Percentiles rank a stretch among this genome's conserved stretches.
These are phyloP conservation scores for Globisporangium viniferum DNA, from an alignment of 352 stramenopile species.

Conservation along the genomic window DNA sequence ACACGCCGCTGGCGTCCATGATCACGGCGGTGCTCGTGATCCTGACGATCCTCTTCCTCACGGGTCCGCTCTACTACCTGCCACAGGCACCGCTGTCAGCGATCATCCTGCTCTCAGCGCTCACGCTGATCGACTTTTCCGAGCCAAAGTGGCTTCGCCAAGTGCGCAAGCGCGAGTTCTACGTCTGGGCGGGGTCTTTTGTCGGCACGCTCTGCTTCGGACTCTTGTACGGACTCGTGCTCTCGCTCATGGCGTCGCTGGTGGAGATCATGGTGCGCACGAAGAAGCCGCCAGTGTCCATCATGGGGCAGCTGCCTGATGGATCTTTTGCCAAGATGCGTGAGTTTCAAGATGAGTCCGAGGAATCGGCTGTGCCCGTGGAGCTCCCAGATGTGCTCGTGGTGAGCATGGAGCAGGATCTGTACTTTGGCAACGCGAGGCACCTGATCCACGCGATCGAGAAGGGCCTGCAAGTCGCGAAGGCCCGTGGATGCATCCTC, in stretches of 20 bases:
- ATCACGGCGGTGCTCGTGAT: constrained; percentile 86
- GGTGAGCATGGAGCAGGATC: constrained; percentile 57
- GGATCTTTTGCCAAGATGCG: constrained; percentile 30
- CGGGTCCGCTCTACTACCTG: constrained; percentile 85
- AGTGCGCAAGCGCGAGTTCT: constrained; percentile 57
- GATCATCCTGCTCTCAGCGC: constrained; percentile 89
- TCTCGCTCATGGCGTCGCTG: constrained; percentile 57
- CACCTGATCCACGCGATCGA: constrained; percentile 61
- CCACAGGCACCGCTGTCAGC: constrained; percentile 82
- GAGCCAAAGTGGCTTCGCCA: constrained; percentile 84
- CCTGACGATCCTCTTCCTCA: constrained; percentile 89
- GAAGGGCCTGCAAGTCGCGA: constrained; percentile 30
- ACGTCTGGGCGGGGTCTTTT: constrained; percentile 57
- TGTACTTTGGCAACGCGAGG: constrained; percentile 75
- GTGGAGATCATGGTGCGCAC: constrained; percentile 66
- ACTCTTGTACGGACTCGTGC: constrained; percentile 43
- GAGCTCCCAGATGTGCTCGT: constrained; percentile 45
- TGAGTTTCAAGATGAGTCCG: neutral
- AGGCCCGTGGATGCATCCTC: constrained; percentile 23
- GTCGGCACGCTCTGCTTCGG: constrained; percentile 43
- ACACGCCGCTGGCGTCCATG: constrained; percentile 86
- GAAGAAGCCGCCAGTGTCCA: constrained; percentile 43
- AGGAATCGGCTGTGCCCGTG: neutral
- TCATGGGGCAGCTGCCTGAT: constrained; percentile 37
- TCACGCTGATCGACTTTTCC: constrained; percentile 83